Percentiles rank a stretch among this genome's conserved stretches.
Evolutionary conservation across 106 monocot genomes (phyloP).

Genomic region (Xerophyta viscosa): DNA sequence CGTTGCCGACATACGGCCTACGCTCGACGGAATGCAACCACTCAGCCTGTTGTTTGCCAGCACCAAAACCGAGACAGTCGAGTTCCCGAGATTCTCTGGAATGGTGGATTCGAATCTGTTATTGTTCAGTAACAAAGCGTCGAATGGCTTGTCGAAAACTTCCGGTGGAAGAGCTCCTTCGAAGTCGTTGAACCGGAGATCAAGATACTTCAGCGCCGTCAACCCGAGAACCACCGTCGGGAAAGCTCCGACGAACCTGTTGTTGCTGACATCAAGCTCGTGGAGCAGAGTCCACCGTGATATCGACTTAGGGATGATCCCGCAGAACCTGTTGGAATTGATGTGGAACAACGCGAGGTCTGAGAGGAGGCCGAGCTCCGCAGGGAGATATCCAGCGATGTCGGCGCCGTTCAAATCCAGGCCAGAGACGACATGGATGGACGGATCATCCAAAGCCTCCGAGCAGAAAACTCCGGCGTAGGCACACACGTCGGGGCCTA

Average conservation of each 20-base stretch:
- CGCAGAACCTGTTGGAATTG: slow-evolving; percentile 44
- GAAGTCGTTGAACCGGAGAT: slow-evolving; percentile 13
- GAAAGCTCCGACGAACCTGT: slow-evolving; percentile 6
- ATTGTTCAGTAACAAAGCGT: slow-evolving; percentile 8
- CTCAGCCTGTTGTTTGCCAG: slow-evolving; percentile 12
- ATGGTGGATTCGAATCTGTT: slow-evolving; percentile 3
- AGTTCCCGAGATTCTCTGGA: slow-evolving; percentile 7
- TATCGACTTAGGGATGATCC: slow-evolving; percentile 29
- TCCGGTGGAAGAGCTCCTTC: background rate
- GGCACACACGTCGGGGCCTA: slow-evolving; percentile 2
- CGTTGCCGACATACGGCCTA: slow-evolving; percentile 1
- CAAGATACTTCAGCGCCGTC: slow-evolving; percentile 7
- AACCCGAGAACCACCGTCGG: slow-evolving; percentile 7
- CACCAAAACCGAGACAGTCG: slow-evolving; percentile 2
- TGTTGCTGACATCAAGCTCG: slow-evolving; percentile 11
- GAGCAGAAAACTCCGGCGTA: slow-evolving; percentile 10
- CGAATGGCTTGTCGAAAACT: slow-evolving; percentile 5
- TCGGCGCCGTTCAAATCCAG: slow-evolving; percentile 36
- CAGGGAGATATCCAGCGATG: slow-evolving; percentile 39
- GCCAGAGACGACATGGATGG: slow-evolving; percentile 17
- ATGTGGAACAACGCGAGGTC: slow-evolving; percentile 36
- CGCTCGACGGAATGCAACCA: slow-evolving; percentile 8
- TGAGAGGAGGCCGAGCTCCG: slow-evolving; percentile 35
- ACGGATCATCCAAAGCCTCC: background rate
- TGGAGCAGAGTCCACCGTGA: slow-evolving; percentile 1